Conservation (phyloP, 805 yeast species). For the Lachancea quebecensis region DNA sequence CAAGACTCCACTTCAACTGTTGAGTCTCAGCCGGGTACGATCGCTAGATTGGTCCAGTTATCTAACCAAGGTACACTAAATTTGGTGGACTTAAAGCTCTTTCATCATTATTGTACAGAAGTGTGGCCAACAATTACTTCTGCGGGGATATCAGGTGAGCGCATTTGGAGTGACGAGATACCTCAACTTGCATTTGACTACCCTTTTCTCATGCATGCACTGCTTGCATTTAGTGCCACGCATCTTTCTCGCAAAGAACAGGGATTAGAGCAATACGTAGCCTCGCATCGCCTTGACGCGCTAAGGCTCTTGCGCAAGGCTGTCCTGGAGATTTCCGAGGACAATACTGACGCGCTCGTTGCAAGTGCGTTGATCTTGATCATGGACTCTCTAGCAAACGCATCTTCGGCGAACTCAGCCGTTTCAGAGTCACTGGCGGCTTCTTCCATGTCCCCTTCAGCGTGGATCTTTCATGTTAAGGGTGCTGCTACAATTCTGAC, state of each 20-base stretch:
- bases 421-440: slow-evolving; percentile 20
- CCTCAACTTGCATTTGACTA: slow-evolving; percentile 82
- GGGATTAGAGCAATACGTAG: slow-evolving; percentile 73
- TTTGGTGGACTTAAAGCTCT: slow-evolving; percentile 68
- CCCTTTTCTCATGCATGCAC: slow-evolving; percentile 88
- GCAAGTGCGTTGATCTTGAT: slow-evolving; percentile 85
- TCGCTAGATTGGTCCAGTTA: slow-evolving; percentile 21
- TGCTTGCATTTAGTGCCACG: slow-evolving; percentile 87
- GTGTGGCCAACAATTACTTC: slow-evolving; percentile 85
- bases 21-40: slow-evolving; percentile 11
- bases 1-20: slow-evolving; percentile 15
- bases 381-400: slow-evolving; percentile 92
- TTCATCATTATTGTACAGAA: slow-evolving; percentile 79
- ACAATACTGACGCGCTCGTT: slow-evolving; percentile 87
- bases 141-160: slow-evolving; percentile 76
- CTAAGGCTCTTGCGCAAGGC: slow-evolving; percentile 74
- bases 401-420: slow-evolving; percentile 39
- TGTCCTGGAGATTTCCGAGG: slow-evolving; percentile 72
- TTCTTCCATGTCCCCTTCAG: slow-evolving; percentile 69
- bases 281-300: slow-evolving; percentile 84
- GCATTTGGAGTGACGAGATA: slow-evolving; percentile 82
- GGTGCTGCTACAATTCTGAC: slow-evolving; percentile 95
- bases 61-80: slow-evolving; percentile 40
- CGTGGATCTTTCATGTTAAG: slow-evolving; percentile 95
- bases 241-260: slow-evolving; percentile 74